Conservation (phyloP, 805 yeast genomes). For the Cyberlindnera maritima region DNA sequence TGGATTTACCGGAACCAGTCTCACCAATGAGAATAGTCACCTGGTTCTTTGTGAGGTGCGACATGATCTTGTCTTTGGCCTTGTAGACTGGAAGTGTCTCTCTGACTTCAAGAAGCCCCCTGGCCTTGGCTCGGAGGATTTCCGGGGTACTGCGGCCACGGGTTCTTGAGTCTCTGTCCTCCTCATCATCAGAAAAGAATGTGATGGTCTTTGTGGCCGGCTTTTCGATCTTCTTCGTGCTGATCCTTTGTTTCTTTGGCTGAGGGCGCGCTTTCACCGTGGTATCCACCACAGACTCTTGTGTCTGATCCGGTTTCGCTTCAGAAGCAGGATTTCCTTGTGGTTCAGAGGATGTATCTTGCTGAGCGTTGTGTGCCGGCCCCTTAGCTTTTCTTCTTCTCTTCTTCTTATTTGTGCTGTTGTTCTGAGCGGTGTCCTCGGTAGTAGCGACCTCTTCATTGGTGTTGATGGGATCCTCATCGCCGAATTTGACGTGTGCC, state of each 20-base stretch:
- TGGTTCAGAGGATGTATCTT: not conserved
- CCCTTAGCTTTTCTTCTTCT: constrained; percentile 16
- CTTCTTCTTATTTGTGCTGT: constrained; percentile 14
- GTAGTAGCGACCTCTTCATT: not conserved
- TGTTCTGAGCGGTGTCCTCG: not conserved
- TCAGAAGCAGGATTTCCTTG: not conserved
- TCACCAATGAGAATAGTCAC: constrained; percentile 90
- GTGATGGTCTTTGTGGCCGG: constrained; percentile 32
- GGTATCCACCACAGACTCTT: not conserved
- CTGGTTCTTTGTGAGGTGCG: constrained; percentile 50
- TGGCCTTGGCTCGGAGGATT: constrained; percentile 35
- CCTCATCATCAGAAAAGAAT: constrained; percentile 37
- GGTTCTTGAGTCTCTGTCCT: constrained; percentile 24
- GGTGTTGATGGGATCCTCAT: not conserved
- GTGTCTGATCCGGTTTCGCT: not conserved
- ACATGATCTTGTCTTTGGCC: constrained; percentile 61
- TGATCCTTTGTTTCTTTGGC: constrained; percentile 6
- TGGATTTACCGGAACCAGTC: constrained; percentile 97
- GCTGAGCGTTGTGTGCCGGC: not conserved
- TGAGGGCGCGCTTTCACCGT: constrained; percentile 8
- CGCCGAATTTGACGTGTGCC: constrained; percentile 10
- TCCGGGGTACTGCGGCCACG: constrained; percentile 16
- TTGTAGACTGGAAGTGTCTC: constrained; percentile 71
- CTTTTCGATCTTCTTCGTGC: constrained; percentile 8
- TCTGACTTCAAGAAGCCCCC: constrained; percentile 49